These are phyloP conservation scores for Neoscytalidium dimidiatum DNA, from an alignment of 2,329 filamentous ascomycete genomes.

Conservation along the genomic window DNA sequence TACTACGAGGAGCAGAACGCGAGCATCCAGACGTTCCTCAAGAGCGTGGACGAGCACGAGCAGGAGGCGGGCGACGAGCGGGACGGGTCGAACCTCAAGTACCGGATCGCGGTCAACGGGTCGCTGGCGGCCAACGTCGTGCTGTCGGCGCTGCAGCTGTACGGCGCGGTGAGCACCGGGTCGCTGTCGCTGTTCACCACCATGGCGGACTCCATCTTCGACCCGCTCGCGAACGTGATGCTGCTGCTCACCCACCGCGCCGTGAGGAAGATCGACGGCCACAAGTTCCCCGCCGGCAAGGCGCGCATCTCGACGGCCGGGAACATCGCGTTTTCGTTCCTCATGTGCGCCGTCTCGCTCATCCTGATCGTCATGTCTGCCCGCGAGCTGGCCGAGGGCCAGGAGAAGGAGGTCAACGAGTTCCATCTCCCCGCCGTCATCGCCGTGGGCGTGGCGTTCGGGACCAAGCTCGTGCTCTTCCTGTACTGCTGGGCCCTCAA, in stretches of 20 bases:
- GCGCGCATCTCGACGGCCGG: slow-evolving; percentile 92
- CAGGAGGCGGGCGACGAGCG: slow-evolving; percentile 78
- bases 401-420: slow-evolving; percentile 51
- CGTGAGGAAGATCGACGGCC: slow-evolving; percentile 81
- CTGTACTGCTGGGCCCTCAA: slow-evolving; percentile 90
- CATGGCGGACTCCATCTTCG: slow-evolving; percentile 94
- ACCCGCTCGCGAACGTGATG: slow-evolving; percentile 84
- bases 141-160: slow-evolving; percentile 82
- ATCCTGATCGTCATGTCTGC: slow-evolving; percentile 89
- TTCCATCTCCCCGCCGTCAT: slow-evolving; percentile 85
- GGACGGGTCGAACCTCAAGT: slow-evolving; percentile 77
- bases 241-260: slow-evolving; percentile 86
- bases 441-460: slow-evolving; percentile 80
- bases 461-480: slow-evolving; percentile 80
- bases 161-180: slow-evolving; percentile 80
- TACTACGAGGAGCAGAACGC: slow-evolving; percentile 94
- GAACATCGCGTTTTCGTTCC: slow-evolving; percentile 93
- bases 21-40: slow-evolving; percentile 87
- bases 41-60: slow-evolving; percentile 88
- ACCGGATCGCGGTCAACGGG: slow-evolving; percentile 67
- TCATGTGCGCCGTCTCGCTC: slow-evolving; percentile 90
- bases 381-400: slow-evolving; percentile 63
- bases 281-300: slow-evolving; percentile 87
- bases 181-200: slow-evolving; percentile 97
- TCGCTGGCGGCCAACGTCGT: slow-evolving; percentile 78